Evolutionary conservation across 495 filamentous ascomycete genomes (phyloP).

Genomic region (Amniculicola lignicola): DNA sequence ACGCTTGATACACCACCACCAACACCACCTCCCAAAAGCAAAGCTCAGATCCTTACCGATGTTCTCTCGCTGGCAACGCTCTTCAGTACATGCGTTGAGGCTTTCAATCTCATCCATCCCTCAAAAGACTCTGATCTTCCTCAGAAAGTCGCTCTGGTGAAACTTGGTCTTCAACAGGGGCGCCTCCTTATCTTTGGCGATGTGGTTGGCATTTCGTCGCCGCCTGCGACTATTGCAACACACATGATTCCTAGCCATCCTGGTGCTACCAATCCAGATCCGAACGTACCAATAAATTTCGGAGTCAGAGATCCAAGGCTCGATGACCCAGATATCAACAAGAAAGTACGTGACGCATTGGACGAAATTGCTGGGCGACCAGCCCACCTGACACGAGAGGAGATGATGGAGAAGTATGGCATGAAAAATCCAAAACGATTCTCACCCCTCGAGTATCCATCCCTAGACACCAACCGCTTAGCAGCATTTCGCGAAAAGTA

Average conservation of each 20-base stretch:
- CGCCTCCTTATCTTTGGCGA: conserved; percentile 42
- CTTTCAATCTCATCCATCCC: conserved; percentile 39
- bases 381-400: conserved; percentile 25
- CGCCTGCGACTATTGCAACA: conserved; percentile 34
- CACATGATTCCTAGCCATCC: conserved; percentile 39
- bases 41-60: conserved; percentile 33
- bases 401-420: conserved; percentile 39
- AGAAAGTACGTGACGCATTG: conserved; percentile 34
- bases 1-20: conserved; percentile 13
- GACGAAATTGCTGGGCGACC: conserved; percentile 27
- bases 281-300: conserved; percentile 38
- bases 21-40: conserved; percentile 9
- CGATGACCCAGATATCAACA: conserved; percentile 28
- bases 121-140: conserved; percentile 29
- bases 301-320: conserved; percentile 33
- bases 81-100: conserved; percentile 43
- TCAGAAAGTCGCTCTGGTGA: conserved; percentile 35
- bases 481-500: conserved; percentile 41
- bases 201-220: conserved; percentile 38
- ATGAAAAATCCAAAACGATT: conserved; percentile 38
- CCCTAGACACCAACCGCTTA: conserved; percentile 37
- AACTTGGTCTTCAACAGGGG: conserved; percentile 40
- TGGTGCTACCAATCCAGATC: conserved; percentile 37
- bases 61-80: conserved; percentile 37
- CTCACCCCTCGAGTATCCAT: conserved; percentile 19